phyloP scores from a whole-genome alignment of 2,329 filamentous ascomycete species.

The Dendrostoma leiphaemia region DNA sequence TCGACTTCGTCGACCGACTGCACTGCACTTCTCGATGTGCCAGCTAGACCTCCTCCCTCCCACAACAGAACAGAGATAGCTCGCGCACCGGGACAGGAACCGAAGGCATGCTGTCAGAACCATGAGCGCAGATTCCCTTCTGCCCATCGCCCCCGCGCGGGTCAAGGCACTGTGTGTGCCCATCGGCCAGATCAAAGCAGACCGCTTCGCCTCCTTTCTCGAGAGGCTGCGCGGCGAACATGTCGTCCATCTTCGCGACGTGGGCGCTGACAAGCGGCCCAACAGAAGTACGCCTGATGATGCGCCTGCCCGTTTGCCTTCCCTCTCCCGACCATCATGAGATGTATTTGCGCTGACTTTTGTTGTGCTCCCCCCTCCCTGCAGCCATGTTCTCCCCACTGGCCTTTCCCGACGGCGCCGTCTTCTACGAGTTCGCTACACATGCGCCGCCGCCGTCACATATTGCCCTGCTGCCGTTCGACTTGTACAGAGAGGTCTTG shows the following conservation, averaged over 20 bases:
- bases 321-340: not conserved
- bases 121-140: constrained; percentile 86
- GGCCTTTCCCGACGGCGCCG: constrained; percentile 79
- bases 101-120: constrained; percentile 21
- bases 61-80: constrained; percentile 1
- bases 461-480: constrained; percentile 79
- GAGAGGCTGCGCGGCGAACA: constrained; percentile 75
- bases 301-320: constrained; percentile 4
- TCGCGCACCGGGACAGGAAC: not conserved
- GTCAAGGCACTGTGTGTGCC: constrained; percentile 85
- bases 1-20: too few relatives aligned
- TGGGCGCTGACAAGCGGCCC: constrained; percentile 79
- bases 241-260: constrained; percentile 80
- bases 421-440: constrained; percentile 85
- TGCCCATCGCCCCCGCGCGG: constrained; percentile 87
- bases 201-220: constrained; percentile 76
- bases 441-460: constrained; percentile 78
- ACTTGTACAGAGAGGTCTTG: constrained; percentile 82
- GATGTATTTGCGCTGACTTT: constrained; percentile 14
- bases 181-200: constrained; percentile 79
- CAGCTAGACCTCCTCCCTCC: not conserved
- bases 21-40: not conserved
- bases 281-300: constrained; percentile 68
- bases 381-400: constrained; percentile 91
- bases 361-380: constrained; percentile 15